Percentiles rank a stretch among this genome's conserved stretches.
Evolutionary conservation across 257 asterid species (phyloP).

Genomic region (Solanum corneliomulleri): DNA sequence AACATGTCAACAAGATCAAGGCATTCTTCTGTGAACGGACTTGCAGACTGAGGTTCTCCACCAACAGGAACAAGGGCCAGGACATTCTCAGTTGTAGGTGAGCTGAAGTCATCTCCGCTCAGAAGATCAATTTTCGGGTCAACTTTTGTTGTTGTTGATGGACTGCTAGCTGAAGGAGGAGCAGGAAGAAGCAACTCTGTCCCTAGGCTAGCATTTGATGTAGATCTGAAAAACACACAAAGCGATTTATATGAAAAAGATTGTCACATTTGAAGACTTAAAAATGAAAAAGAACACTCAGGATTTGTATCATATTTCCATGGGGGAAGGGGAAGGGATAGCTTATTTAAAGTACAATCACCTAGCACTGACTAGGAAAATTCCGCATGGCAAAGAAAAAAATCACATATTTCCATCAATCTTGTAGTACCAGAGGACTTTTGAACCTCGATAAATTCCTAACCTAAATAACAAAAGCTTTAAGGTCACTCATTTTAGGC

Average conservation of each 20-base stretch:
- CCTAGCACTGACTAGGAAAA: background rate
- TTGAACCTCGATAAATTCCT: background rate
- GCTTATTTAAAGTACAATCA: background rate
- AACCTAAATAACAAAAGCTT: background rate
- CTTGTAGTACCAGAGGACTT: background rate
- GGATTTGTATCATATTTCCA: background rate
- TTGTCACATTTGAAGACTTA: background rate
- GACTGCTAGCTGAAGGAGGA: conserved; percentile 45
- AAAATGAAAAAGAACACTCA: background rate
- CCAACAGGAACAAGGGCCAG: conserved; percentile 84
- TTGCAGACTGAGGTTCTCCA: conserved; percentile 63
- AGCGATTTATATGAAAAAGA: background rate
- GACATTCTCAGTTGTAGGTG: conserved; percentile 35
- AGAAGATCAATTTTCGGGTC: conserved; percentile 74
- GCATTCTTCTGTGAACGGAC: conserved; percentile 76
- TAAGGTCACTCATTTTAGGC: background rate
- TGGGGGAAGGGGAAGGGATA: background rate
- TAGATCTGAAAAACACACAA: conserved; percentile 34
- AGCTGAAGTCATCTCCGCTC: conserved; percentile 88
- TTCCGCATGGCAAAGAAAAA: background rate
- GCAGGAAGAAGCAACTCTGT: conserved; percentile 50
- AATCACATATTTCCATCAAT: background rate
- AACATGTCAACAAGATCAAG: conserved; percentile 85
- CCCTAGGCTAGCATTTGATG: conserved; percentile 47
- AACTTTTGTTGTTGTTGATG: conserved; percentile 29